These are phyloP conservation scores for Fagopyrum tataricum DNA, from an alignment of 148 eudicot species.

Conservation along the genomic window DNA sequence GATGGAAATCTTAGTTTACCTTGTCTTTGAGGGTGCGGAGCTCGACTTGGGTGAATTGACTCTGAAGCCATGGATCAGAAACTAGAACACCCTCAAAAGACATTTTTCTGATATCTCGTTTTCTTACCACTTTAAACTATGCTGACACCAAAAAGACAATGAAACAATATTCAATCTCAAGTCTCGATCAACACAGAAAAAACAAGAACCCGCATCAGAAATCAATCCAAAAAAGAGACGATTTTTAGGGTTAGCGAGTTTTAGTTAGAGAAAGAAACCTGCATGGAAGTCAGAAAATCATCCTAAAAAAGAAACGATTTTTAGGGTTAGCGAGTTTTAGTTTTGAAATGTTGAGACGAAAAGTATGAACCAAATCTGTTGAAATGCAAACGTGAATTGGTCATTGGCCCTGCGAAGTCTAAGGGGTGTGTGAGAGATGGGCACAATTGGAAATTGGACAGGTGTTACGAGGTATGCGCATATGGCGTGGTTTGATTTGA, in stretches of 20 bases:
- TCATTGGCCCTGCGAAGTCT: constrained; percentile 9
- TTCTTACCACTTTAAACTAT: background rate
- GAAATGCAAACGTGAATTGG: background rate
- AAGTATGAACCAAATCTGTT: background rate
- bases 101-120: constrained; percentile 26
- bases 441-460: background rate
- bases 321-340: background rate
- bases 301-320: background rate
- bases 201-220: constrained; percentile 1
- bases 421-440: background rate
- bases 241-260: too few relatives aligned
- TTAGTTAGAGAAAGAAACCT: background rate
- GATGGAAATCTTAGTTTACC: constrained; percentile 21
- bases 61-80: constrained; percentile 81
- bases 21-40: constrained; percentile 66
- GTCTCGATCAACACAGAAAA: background rate
- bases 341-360: background rate
- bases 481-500: background rate
- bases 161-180: background rate
- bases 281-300: background rate
- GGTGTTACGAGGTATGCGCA: background rate
- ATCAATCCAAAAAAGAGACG: background rate
- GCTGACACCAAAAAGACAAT: background rate
- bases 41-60: constrained; percentile 89
- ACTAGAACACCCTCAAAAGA: constrained; percentile 65